These are phyloP conservation scores for Polygonum maritimum DNA, from an alignment of 148 eudicot genomes.

Conservation along the genomic window DNA sequence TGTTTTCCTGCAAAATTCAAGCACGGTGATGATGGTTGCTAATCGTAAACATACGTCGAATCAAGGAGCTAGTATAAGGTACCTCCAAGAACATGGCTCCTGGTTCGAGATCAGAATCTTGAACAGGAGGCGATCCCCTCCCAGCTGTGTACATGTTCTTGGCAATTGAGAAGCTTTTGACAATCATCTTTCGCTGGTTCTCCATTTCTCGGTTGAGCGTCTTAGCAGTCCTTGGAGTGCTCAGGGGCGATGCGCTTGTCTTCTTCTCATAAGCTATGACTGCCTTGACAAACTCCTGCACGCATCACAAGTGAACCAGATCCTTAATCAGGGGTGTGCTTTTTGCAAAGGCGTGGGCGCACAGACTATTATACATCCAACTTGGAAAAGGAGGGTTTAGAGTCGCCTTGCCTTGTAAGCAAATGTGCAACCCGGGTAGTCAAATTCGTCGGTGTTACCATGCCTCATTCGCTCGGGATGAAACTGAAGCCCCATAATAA, in stretches of 20 bases:
- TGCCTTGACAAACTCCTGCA: constrained; percentile 43
- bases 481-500: constrained; percentile 41
- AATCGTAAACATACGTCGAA: neutral
- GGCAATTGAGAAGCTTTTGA: constrained; percentile 34
- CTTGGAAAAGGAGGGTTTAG: neutral
- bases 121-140: neutral
- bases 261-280: constrained; percentile 36
- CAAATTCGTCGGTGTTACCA: constrained; percentile 28
- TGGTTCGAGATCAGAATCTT: constrained; percentile 28
- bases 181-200: constrained; percentile 35
- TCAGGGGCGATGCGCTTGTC: constrained; percentile 13
- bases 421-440: constrained; percentile 40
- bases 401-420: constrained; percentile 26
- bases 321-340: neutral
- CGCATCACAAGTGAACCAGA: neutral
- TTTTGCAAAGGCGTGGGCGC: too few species aligned
- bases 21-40: neutral
- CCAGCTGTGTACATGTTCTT: constrained; percentile 33
- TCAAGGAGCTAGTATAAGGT: neutral
- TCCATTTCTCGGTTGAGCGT: constrained; percentile 36
- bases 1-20: constrained; percentile 22
- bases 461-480: constrained; percentile 46
- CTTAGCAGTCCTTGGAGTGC: constrained; percentile 21
- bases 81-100: constrained; percentile 40
- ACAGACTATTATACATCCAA: neutral